Evolutionary conservation across 2,329 filamentous ascomycete species (phyloP).

Genomic region (Capronia americana): DNA sequence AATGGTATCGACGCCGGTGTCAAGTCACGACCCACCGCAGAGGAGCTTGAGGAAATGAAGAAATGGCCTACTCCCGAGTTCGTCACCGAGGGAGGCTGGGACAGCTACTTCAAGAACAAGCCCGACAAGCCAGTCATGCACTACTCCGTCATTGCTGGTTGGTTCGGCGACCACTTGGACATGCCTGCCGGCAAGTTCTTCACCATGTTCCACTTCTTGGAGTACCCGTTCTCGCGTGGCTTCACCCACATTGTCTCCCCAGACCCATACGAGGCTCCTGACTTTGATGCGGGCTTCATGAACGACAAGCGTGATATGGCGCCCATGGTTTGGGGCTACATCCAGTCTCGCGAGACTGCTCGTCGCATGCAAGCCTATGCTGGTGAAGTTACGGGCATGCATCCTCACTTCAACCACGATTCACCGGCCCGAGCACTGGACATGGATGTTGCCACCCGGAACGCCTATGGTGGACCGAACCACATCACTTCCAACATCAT

Average conservation of each 20-base stretch:
- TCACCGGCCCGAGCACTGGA: conserved; percentile 73
- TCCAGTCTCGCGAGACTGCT: conserved; percentile 81
- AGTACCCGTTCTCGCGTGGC: conserved; percentile 72
- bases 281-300: conserved; percentile 85
- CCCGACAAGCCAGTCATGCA: conserved; percentile 88
- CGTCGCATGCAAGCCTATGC: conserved; percentile 79
- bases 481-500: conserved; percentile 75
- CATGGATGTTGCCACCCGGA: conserved; percentile 76
- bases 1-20: conserved; percentile 82
- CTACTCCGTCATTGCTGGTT: conserved; percentile 75
- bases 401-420: conserved; percentile 75
- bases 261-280: conserved; percentile 74
- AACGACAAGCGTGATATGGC: conserved; percentile 85
- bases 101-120: conserved; percentile 83
- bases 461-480: conserved; percentile 74
- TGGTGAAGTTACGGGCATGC: conserved; percentile 70
- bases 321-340: conserved; percentile 83
- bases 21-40: conserved; percentile 73
- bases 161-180: conserved; percentile 58
- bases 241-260: conserved; percentile 73
- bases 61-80: conserved; percentile 78
- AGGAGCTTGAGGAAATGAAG: conserved; percentile 72
- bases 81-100: conserved; percentile 68
- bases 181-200: conserved; percentile 81
- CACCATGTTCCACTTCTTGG: conserved; percentile 81